Evolutionary conservation across 495 filamentous ascomycete genomes (phyloP).

Genomic region (Hypomontagnella monticulosa): DNA sequence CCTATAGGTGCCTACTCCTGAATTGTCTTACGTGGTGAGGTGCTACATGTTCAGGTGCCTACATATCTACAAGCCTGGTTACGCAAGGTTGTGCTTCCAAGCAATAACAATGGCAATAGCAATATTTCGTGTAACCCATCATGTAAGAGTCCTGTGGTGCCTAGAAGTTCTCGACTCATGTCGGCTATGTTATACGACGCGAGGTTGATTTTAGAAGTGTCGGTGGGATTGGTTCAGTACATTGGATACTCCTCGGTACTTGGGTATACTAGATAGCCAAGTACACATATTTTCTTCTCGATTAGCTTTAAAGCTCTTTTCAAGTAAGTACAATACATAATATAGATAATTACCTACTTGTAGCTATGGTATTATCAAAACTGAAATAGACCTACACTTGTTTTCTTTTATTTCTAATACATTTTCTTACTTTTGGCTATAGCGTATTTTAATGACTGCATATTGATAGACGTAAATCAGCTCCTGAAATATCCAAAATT

Average conservation of each 20-base stretch:
- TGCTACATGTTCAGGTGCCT: slow-evolving; percentile 13
- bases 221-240: not conserved
- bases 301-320: too few relatives aligned
- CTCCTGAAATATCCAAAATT: slow-evolving; percentile 11
- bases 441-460: not conserved
- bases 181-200: slow-evolving; percentile 14
- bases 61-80: slow-evolving; percentile 3
- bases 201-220: slow-evolving; percentile 4
- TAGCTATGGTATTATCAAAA: not conserved
- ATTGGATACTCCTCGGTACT: slow-evolving; percentile 3
- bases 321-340: too few relatives aligned
- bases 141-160: slow-evolving; percentile 22
- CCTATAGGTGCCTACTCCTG: not conserved
- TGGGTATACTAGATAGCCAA: not conserved
- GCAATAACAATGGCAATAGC: slow-evolving; percentile 2
- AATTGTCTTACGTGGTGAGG: slow-evolving; percentile 1
- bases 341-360: not conserved
- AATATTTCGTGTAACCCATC: slow-evolving; percentile 21
- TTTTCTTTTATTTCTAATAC: not conserved
- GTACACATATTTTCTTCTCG: too few relatives aligned
- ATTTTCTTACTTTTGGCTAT: not conserved
- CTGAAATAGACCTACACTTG: slow-evolving; percentile 3
- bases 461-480: too few relatives aligned
- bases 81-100: slow-evolving; percentile 20
- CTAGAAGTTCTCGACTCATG: slow-evolving; percentile 30